Evolutionary conservation across 805 yeast species (phyloP), one percentile per base, ranked within the genome.

Genomic region (Metschnikowia baotianmanensis): DNA sequence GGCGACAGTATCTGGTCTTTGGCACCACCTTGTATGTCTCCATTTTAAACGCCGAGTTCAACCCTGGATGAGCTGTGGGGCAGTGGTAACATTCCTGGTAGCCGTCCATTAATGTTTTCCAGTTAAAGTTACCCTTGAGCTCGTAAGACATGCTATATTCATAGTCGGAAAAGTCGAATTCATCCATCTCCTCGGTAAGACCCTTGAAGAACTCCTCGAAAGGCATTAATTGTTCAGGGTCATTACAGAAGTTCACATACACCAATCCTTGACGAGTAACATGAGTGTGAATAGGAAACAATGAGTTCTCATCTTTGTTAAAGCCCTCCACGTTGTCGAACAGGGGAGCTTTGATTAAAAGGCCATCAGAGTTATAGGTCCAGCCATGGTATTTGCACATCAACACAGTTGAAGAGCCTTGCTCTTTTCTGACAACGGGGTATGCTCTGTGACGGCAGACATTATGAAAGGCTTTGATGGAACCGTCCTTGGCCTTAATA

Each of bases 81-180:
- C 83, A 78, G 57, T 78, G 84, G 61, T 78, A 78, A 51, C 83
- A 78, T 59, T 78, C 83, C 62, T 78, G 82, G 60, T 78, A 78
- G 7, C 84, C 83, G 51, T 78, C 83, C 82, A 78, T 77, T 45
- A 78, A 65, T 4, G 83, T 78, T 52, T 78, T 78, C 83, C 84
- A 78, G 62, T 78, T 78, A 65, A 78, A 78, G 52, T 74, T 63
- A 36, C 84, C 83, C 48, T 77, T 82, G 32, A 78, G 66, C 55
- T 78, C 83, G 50, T 78, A 78, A 12, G 80, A 74, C 82, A 78
- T 77, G 59, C 78, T 77, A 61, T 77, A 78, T 49, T 78, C 82
- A 51, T 78, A 78, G 56, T 78, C 83, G 22, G 67, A 59, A 52
- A 78, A 78, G 55, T 78, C 83, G 53, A 67, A 78, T 57, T 78